These are phyloP conservation scores for Trypanosomatidae sp. DNA, from an alignment of 208 protist species.

Conservation along the genomic window DNA sequence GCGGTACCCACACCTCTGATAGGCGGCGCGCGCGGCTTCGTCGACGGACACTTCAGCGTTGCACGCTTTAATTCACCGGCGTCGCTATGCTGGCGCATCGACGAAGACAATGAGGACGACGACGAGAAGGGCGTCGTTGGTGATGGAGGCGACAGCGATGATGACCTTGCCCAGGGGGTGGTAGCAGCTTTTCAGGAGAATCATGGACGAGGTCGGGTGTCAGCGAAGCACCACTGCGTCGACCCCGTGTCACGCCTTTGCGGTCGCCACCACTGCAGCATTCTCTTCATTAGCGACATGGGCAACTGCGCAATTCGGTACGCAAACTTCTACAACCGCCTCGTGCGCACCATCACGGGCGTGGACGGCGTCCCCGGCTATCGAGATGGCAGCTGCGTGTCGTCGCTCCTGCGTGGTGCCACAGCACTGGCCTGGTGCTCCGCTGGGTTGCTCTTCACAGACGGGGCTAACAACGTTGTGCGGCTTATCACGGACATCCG, in stretches of 20 bases:
- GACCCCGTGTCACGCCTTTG: slow-evolving; percentile 8
- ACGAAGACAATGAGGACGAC: slow-evolving; percentile 15
- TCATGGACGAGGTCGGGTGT: background rate
- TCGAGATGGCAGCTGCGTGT: slow-evolving; percentile 61
- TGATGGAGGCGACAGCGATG: background rate
- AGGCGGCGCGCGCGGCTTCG: slow-evolving; percentile 52
- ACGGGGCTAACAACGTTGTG: slow-evolving; percentile 60
- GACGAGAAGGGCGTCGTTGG: background rate
- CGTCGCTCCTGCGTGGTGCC: slow-evolving; percentile 45
- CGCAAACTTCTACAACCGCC: slow-evolving; percentile 52
- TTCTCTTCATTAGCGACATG: slow-evolving; percentile 82
- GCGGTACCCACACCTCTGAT: slow-evolving; percentile 38
- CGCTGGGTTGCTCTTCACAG: slow-evolving; percentile 63
- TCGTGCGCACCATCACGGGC: slow-evolving; percentile 77
- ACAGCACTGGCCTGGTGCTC: slow-evolving; percentile 62
- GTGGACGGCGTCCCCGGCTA: slow-evolving; percentile 72
- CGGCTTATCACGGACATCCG: slow-evolving; percentile 56
- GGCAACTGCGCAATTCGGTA: slow-evolving; percentile 77
- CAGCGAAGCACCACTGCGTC: background rate
- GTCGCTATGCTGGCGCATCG: slow-evolving; percentile 75
- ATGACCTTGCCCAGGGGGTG: background rate
- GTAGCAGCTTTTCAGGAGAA: background rate
- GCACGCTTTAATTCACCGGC: slow-evolving; percentile 59
- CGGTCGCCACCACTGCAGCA: slow-evolving; percentile 13
- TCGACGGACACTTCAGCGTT: slow-evolving; percentile 68